A percentile compares a stretch with the other conserved stretches of the same genome.
phyloP scores from a whole-genome alignment of 371 early-diverging fungal genomes.

The Gilbertella persicaria region DNA sequence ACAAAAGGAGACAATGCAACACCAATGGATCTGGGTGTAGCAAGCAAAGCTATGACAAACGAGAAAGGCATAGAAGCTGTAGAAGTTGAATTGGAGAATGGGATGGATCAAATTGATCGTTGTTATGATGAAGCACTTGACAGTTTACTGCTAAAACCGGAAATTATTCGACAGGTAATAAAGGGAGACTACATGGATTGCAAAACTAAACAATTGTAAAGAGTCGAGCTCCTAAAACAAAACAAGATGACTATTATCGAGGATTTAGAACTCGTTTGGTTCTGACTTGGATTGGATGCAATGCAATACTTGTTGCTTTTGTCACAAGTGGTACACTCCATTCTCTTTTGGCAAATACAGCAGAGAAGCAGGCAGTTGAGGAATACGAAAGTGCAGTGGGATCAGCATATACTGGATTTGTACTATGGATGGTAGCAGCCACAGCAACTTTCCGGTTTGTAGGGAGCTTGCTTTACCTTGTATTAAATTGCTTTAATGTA shows the following conservation, averaged over 20 bases:
- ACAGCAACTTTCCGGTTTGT: constrained; percentile 76
- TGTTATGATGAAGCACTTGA: constrained; percentile 73
- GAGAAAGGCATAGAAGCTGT: constrained; percentile 57
- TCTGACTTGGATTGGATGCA: constrained; percentile 84
- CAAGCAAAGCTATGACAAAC: constrained; percentile 29
- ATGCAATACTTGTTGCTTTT: constrained; percentile 76
- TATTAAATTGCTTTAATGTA: constrained; percentile 26
- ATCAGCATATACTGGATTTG: constrained; percentile 70
- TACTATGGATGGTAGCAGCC: constrained; percentile 85
- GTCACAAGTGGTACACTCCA: constrained; percentile 21
- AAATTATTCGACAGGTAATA: constrained; percentile 34
- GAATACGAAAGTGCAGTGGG: constrained; percentile 20
- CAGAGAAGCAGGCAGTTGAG: constrained; percentile 14
- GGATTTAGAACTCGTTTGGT: constrained; percentile 83
- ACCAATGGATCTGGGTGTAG: constrained; percentile 55
- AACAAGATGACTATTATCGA: constrained; percentile 86
- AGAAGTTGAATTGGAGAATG: constrained; percentile 71
- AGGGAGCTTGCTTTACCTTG: constrained; percentile 62
- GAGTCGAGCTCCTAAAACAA: constrained; percentile 74
- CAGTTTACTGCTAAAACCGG: constrained; percentile 50
- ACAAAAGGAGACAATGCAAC: constrained; percentile 82
- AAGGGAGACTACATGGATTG: neutral
- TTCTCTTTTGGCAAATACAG: neutral
- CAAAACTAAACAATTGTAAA: constrained; percentile 25
- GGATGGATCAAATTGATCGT: constrained; percentile 65